These are phyloP conservation scores for Ilyonectria sp. DNA, from an alignment of 2,329 filamentous ascomycete species.

Conservation along the genomic window DNA sequence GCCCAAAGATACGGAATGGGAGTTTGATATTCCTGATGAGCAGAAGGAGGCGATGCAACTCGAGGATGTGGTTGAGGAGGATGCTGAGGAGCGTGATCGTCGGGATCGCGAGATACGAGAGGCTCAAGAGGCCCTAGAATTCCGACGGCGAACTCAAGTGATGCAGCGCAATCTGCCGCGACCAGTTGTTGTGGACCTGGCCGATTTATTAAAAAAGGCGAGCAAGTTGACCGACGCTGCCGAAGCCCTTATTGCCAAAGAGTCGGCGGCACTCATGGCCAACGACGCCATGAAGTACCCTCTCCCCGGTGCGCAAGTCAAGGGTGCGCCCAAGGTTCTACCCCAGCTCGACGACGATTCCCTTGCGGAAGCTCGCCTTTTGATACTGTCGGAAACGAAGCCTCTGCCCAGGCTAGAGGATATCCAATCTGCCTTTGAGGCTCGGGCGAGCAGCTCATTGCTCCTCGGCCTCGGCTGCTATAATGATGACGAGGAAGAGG, in stretches of 20 bases:
- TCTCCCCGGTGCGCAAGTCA: constrained; percentile 76
- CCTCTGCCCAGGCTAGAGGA: constrained; percentile 63
- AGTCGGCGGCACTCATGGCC: constrained; percentile 85
- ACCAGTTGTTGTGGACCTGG: constrained; percentile 80
- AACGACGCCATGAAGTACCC: constrained; percentile 85
- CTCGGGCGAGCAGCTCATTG: constrained; percentile 67
- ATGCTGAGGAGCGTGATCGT: constrained; percentile 81
- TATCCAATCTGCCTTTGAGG: constrained; percentile 69
- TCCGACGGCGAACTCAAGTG: constrained; percentile 89
- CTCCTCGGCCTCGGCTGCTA: constrained; percentile 88
- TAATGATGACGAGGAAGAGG: constrained; percentile 81
- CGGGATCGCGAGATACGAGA: constrained; percentile 82
- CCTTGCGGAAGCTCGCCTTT: constrained; percentile 81
- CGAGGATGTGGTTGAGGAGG: constrained; percentile 68
- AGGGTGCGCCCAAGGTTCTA: constrained; percentile 72
- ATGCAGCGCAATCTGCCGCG: constrained; percentile 88
- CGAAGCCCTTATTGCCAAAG: constrained; percentile 79
- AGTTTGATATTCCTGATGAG: constrained; percentile 92
- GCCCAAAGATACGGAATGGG: constrained; percentile 94
- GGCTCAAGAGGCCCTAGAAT: constrained; percentile 82
- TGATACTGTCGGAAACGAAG: constrained; percentile 80
- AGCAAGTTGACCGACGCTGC: constrained; percentile 73
- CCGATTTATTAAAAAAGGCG: constrained; percentile 76
- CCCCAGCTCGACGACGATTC: constrained; percentile 78
- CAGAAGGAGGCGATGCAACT: constrained; percentile 70